Conservation (phyloP, 1,284 basidiomycete species). For the Dichomitus squalens region DNA sequence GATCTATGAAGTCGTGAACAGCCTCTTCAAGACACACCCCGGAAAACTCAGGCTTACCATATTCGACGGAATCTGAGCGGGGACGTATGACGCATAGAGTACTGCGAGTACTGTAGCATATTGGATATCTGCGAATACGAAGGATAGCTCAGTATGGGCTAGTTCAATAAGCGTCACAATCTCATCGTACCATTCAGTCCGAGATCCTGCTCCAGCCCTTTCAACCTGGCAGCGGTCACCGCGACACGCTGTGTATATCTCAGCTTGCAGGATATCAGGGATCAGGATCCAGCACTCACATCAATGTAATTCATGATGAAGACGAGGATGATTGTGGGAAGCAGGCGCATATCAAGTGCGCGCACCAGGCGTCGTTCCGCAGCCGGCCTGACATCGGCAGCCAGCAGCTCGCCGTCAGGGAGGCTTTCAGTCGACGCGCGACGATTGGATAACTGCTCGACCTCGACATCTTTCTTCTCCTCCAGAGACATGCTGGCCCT, state of each 20-base stretch:
- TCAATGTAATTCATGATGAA: constrained; percentile 75
- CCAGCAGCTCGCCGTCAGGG: constrained; percentile 27
- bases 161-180: constrained; percentile 2
- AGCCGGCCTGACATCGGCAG: constrained; percentile 23
- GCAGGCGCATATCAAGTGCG: constrained; percentile 57
- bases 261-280: background rate
- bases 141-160: background rate
- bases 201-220: constrained; percentile 63
- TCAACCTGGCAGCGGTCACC: constrained; percentile 58
- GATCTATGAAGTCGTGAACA: constrained; percentile 36
- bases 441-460: constrained; percentile 22
- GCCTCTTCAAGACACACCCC: background rate
- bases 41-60: constrained; percentile 44
- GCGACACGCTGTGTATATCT: constrained; percentile 52
- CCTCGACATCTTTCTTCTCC: constrained; percentile 15
- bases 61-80: constrained; percentile 67
- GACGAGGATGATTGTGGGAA: constrained; percentile 63
- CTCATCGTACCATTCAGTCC: constrained; percentile 44
- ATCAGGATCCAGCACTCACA: constrained; percentile 38
- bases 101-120: constrained; percentile 62
- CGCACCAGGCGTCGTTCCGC: constrained; percentile 38
- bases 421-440: constrained; percentile 2
- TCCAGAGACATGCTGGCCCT: constrained; percentile 14
- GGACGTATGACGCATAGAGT: constrained; percentile 61
- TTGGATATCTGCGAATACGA: constrained; percentile 49